Base-by-base conservation (phyloP, 2,329 filamentous ascomycete species). In the Aspergillus calidoustus region DNA sequence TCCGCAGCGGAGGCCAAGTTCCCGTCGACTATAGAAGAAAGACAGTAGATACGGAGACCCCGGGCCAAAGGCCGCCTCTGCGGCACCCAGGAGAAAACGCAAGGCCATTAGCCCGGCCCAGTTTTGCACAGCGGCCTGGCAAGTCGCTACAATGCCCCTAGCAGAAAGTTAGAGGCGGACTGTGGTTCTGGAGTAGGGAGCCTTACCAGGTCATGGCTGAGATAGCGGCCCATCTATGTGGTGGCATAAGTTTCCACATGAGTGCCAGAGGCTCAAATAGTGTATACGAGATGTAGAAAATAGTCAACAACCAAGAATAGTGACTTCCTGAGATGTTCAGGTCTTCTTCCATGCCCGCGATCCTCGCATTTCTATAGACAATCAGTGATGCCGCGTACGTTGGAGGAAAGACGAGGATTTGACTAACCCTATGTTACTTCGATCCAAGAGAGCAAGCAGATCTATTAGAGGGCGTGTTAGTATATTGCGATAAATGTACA, bases 1-100 rank as follows among this genome's bases (percentile, higher is more conserved):
- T 2, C 85, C 86, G 55, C 82, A 82, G 3, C 86, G 77, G 31
- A 87, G 76, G 34, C 86, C 86, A 13, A 87, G 74, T 66, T 85
- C 84, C 41, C 84, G 78, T 15, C 86, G 77, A 7, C 84, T 80
- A 68, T 88, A 89, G 76, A 88, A 87, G 71, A 86, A 86, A 0
- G 81, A 83, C 0, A 86, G 72, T 15, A 85, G 69, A 49, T 82
- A 84, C 0, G 82, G 82, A 13, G 84, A 77, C 34, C 76, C 77
- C 1, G 78, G 77, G 0, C 76, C 82, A 62, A 80, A 81, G 0
- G 74, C 77, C 65, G 82, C 80, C 68, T 85, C 83, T 15, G 78
- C 73, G 3, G 72, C 69, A 22, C 81, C 82, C 23, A 84, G 75
- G 25, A 84, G 72, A 65, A 83, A 83, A 1, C 82, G 77, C 22